phyloP scores from a whole-genome alignment of 2,329 filamentous ascomycete species.

The Sphaerulina vaccinii region DNA sequence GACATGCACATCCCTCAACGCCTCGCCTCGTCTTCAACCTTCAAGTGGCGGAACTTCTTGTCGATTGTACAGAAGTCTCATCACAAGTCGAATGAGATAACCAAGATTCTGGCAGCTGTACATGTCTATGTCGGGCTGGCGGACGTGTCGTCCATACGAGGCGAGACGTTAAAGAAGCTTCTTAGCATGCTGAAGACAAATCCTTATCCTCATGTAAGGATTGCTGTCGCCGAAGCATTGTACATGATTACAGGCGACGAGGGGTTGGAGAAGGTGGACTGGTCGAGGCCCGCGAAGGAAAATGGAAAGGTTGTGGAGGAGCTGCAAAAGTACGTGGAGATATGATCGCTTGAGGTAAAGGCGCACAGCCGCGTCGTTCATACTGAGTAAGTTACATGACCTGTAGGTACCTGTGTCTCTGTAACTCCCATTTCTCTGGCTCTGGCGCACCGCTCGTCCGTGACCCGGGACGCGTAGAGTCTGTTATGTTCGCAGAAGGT shows the following conservation, averaged over 20 bases:
- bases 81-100: constrained; percentile 78
- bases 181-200: constrained; percentile 68
- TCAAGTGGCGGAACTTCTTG: constrained; percentile 67
- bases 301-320: constrained; percentile 14
- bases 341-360: no score
- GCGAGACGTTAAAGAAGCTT: constrained; percentile 66
- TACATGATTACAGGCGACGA: constrained; percentile 41
- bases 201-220: constrained; percentile 73
- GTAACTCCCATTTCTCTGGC: no score
- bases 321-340: constrained; percentile 2
- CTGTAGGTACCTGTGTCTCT: no score
- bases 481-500: no score
- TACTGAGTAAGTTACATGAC: no score
- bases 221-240: constrained; percentile 43
- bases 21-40: constrained; percentile 41
- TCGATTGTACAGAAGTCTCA: constrained; percentile 72
- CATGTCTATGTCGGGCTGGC: constrained; percentile 75
- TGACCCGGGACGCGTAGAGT: no score
- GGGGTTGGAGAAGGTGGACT: constrained; percentile 26
- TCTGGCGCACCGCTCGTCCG: no score
- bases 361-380: no score
- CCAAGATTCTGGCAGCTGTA: constrained; percentile 76
- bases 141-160: constrained; percentile 49
- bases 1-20: constrained; percentile 47
- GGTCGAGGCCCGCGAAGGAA: constrained; percentile 22